Base-by-base conservation (phyloP, 192 early-diverging fungal genomes). In the Haplosporangium gracile region DNA sequence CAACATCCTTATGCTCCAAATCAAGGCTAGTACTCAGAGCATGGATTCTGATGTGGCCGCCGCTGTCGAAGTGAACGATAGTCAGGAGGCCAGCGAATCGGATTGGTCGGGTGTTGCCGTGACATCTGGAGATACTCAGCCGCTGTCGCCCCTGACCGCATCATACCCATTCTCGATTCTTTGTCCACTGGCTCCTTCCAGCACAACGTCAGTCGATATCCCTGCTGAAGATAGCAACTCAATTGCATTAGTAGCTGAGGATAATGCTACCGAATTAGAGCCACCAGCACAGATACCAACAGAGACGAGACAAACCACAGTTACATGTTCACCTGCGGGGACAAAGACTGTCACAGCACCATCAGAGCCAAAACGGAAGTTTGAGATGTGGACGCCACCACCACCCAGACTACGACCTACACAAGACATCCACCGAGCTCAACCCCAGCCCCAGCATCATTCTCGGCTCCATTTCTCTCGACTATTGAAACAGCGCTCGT, bases 401-500 rank as follows among this genome's bases (percentile, higher is more conserved):
- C 71, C 76, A 20, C 70, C 70, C 9, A 20, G 18, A 45, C 75
- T 36, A 57, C 74, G 75, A 34, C 68, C 45, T 1, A 10, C 75
- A 55, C 75, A 38, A 40, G 55, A 72, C 7, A 7, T 40, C 29
- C 34, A 29, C 7, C 68, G 24, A 16, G 18, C 5, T 29, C 69
- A 40, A 36, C 69, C 34, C 24, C 77, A 75, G 29, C 49, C 78
- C 3, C 77, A 75, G 26, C 49, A 74, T 4, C 70, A 77, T 26
- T 76, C 75, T 32, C 79, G 84, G 5, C 57, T 81, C 5, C 79
- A 71, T 11, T 63, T 85, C 40, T 69, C 82, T 42, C 70, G 76
- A 74, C 60, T 86, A 0, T 53, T 86, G 51, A 86, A 81, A 38
- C 84, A 86, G n/a, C 79, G 84, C 24, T 86, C 84, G 26, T 81